Conservation (phyloP, 78 protist species). For the Dictyostelium capitatum region DNA sequence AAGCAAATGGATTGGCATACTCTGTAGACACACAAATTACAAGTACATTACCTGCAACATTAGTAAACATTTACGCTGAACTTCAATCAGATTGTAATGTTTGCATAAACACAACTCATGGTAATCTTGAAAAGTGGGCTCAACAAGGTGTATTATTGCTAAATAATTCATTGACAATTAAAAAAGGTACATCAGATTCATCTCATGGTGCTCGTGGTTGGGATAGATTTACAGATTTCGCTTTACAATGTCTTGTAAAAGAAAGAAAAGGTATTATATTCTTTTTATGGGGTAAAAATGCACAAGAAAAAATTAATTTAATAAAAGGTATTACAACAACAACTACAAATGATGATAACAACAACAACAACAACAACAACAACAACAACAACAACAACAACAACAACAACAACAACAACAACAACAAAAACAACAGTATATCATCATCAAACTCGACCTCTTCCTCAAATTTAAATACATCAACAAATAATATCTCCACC, state of each 20-base stretch:
- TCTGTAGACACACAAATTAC: constrained; percentile 80
- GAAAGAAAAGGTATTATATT: constrained; percentile 45
- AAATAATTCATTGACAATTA: constrained; percentile 90
- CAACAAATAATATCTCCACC: background rate
- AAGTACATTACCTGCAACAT: background rate
- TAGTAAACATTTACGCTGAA: constrained; percentile 89
- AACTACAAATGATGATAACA: too few relatives aligned
- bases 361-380: constrained; percentile 9
- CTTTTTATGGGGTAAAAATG: constrained; percentile 89
- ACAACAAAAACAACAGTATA: background rate
- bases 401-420: background rate
- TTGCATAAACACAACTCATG: constrained; percentile 50
- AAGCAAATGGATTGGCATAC: constrained; percentile 95
- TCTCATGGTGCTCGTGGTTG: constrained; percentile 48
- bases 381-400: background rate
- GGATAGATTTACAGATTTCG: constrained; percentile 75
- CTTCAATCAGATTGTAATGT: constrained; percentile 59
- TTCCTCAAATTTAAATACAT: too few relatives aligned
- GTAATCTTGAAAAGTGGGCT: constrained; percentile 91
- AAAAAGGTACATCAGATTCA: constrained; percentile 49
- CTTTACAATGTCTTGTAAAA: constrained; percentile 4
- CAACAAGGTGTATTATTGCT: constrained; percentile 93
- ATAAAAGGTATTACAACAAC: constrained; percentile 27
- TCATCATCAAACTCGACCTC: too few relatives aligned
- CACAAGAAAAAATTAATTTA: constrained; percentile 83